A percentile compares a stretch with the other conserved stretches of the same genome.
phyloP scores from a whole-genome alignment of 768 basidiomycete genomes.

The Agaricus blazei region DNA sequence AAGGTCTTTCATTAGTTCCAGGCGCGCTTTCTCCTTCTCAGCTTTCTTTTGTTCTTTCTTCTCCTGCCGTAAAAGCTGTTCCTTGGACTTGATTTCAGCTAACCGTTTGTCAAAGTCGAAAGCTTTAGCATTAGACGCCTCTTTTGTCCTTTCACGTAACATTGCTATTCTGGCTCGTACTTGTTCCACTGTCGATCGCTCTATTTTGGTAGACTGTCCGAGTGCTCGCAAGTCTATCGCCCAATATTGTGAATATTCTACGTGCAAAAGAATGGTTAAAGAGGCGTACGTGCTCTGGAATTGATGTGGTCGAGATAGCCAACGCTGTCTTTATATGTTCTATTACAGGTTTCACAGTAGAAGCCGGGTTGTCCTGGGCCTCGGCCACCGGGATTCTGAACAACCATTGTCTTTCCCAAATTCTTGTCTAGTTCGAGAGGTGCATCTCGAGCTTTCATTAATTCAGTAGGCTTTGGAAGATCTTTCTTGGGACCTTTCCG shows the following conservation, averaged over 20 bases:
- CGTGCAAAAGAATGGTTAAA: not conserved
- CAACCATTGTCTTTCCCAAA: conserved; percentile 91
- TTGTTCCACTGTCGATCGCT: conserved; percentile 87
- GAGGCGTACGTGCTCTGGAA: conserved; percentile 78
- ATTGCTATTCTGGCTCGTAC: conserved; percentile 88
- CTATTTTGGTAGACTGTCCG: conserved; percentile 95
- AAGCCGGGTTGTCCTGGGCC: conserved; percentile 93
- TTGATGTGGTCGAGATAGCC: conserved; percentile 96
- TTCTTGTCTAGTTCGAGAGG: conserved; percentile 93
- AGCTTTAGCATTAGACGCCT: conserved; percentile 78
- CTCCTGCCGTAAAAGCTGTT: conserved; percentile 59
- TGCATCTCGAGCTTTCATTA: conserved; percentile 83
- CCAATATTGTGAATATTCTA: conserved; percentile 3
- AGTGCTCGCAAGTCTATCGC: conserved; percentile 76
- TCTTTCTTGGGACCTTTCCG: conserved; percentile 65
- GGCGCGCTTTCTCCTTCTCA: conserved; percentile 65
- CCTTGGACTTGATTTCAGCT: conserved; percentile 73
- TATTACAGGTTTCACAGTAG: conserved; percentile 85
- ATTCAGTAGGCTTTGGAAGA: conserved; percentile 88
- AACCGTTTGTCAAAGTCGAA: conserved; percentile 93
- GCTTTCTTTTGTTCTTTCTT: conserved; percentile 80
- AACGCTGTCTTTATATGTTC: conserved; percentile 91
- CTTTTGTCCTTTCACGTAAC: conserved; percentile 83
- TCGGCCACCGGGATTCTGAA: conserved; percentile 74
- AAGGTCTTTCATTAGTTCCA: conserved; percentile 52